A percentile compares a stretch with the other conserved stretches of the same genome.
phyloP scores from a whole-genome alignment of 2,329 filamentous ascomycete species.

The Hyphodiscus sp. region DNA sequence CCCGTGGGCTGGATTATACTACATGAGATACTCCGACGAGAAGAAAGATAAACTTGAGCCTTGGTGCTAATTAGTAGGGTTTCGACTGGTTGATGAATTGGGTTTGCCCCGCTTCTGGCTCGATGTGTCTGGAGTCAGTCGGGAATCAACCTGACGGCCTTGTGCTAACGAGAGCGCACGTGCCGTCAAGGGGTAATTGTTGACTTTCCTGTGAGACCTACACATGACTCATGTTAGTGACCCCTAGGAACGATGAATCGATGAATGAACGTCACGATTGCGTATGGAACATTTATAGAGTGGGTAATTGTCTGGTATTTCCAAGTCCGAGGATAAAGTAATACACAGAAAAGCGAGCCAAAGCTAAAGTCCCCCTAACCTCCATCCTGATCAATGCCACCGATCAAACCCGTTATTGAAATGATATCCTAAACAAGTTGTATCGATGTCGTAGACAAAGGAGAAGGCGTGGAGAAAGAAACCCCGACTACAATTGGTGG shows the following conservation, averaged over 20 bases:
- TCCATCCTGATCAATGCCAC: conserved; percentile 5
- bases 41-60: too few species aligned
- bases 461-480: conserved; percentile 12
- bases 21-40: too few species aligned
- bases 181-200: too few species aligned
- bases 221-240: not conserved
- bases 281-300: conserved; percentile 20
- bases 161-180: too few species aligned
- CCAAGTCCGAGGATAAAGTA: conserved; percentile 27
- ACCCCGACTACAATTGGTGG: conserved; percentile 48
- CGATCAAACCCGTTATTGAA: conserved; percentile 1
- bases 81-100: too few species aligned
- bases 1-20: too few species aligned
- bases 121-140: too few species aligned
- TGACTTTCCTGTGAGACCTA: too few species aligned
- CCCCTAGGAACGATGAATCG: not conserved
- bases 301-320: conserved; percentile 33
- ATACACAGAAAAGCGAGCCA: conserved; percentile 33
- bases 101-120: too few species aligned
- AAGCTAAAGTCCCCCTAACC: conserved; percentile 17
- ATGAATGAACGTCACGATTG: conserved; percentile 1
- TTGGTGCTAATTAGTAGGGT: too few species aligned
- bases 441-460: conserved; percentile 10
- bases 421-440: conserved; percentile 9
- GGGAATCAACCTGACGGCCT: too few species aligned